Conservation (phyloP, 495 filamentous ascomycete genomes). For the Aspergillus baeticus region DNA sequence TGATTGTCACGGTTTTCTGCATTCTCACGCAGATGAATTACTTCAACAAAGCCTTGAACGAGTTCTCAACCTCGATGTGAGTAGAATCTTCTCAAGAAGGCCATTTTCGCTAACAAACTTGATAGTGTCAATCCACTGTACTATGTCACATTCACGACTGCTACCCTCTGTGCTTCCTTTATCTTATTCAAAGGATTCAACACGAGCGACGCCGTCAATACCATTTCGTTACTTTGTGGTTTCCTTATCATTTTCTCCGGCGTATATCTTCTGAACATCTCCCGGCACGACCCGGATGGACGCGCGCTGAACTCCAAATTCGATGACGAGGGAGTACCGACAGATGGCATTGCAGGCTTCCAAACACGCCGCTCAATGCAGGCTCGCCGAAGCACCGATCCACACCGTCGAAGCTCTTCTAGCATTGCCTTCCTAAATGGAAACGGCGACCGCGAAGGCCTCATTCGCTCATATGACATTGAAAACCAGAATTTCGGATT, state of each 20-base stretch:
- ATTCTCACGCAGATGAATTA: slow-evolving; percentile 99
- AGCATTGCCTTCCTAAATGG: slow-evolving; percentile 55
- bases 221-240: slow-evolving; percentile 86
- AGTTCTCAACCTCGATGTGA: slow-evolving; percentile 96
- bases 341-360: slow-evolving; percentile 83
- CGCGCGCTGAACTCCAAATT: slow-evolving; percentile 61
- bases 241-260: slow-evolving; percentile 97
- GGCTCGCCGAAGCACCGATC: slow-evolving; percentile 65
- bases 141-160: slow-evolving; percentile 99
- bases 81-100: slow-evolving; percentile 23
- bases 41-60: slow-evolving; percentile 97
- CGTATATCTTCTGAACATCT: slow-evolving; percentile 95
- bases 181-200: slow-evolving; percentile 98
- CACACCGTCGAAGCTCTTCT: slow-evolving; percentile 52
- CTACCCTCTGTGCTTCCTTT: slow-evolving; percentile 91
- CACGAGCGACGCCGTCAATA: slow-evolving; percentile 89
- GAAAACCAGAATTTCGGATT: slow-evolving; percentile 68
- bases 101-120: slow-evolving; percentile 26
- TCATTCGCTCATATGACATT: slow-evolving; percentile 81
- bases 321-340: slow-evolving; percentile 75
- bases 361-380: slow-evolving; percentile 94
- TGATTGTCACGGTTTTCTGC: slow-evolving; percentile 87
- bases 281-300: slow-evolving; percentile 85
- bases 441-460: slow-evolving; percentile 64
- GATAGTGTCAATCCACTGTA: slow-evolving; percentile 93